Base-by-base conservation (phyloP, 208 protist species). In the Herpetomonas muscarum region DNA sequence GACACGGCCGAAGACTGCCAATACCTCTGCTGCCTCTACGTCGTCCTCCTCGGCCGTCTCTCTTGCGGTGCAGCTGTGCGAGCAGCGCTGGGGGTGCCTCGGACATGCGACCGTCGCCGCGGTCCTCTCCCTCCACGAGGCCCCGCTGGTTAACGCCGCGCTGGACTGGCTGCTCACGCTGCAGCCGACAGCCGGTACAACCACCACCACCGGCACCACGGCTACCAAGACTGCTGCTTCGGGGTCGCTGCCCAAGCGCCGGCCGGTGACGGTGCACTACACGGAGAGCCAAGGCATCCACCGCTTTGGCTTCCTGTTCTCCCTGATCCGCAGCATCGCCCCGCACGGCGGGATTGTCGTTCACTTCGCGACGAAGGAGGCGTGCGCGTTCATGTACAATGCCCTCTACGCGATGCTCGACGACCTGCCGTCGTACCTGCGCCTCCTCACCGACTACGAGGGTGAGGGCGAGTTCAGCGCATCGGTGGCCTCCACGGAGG, bases 401-500 rank as follows among this genome's bases (percentile, higher is more conserved):
- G 60, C 69, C 5, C 69, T 92, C 31, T 79, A 79, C 64, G 52
- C 69, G 1, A 60, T 82, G 10, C 29, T 83, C 12, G 63, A 64
- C 37, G 74, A 83, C 46, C 55, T 90, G 54, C 76, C 75, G 0
- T 17, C 69, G 1, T 50, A 66, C 30, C 44, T 88, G 44, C 52
- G 73, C 24, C 30, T 92, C 5, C 63, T 88, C 2, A 68, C 62
- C 41, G 85, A 92, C 70, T 87, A 79, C 65, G 85, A 86, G 31
- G 85, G 77, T 0, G 66, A 65, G 21, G 76, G 79, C 30, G 55
- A 24, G 34, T 85, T 17, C 41, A 28, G 4, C 28, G 26, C 71
- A 1, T 55, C 42, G 30, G 70, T 70, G 52, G 51, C 65, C 32
- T 73, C 25, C 26, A 44, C 48, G n/a, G 74, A 80, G 30, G 73